These are phyloP conservation scores for Lasiodiplodia sp. DNA, from an alignment of 2,329 filamentous ascomycete species.

Conservation along the genomic window DNA sequence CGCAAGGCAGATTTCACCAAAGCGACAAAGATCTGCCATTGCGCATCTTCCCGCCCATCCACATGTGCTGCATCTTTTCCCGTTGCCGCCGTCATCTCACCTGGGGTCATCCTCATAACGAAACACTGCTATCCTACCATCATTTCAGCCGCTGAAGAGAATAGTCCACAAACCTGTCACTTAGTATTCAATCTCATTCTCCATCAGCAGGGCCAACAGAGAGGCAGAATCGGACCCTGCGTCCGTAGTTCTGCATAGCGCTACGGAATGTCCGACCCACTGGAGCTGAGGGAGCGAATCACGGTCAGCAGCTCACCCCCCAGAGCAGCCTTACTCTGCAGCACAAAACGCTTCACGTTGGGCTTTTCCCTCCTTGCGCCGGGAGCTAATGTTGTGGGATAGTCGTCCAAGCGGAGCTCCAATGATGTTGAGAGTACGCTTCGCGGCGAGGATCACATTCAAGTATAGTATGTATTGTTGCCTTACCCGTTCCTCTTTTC, in stretches of 20 bases:
- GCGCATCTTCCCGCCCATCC: not conserved
- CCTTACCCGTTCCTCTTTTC: not conserved
- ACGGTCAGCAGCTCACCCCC: slow-evolving; percentile 14
- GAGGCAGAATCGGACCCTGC: slow-evolving; percentile 1
- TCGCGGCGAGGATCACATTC: slow-evolving; percentile 6
- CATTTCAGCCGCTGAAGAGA: not conserved
- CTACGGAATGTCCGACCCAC: slow-evolving; percentile 17
- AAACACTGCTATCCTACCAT: slow-evolving; percentile 11
- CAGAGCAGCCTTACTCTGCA: slow-evolving; percentile 9
- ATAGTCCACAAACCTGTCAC: not conserved
- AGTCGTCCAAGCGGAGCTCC: slow-evolving; percentile 13
- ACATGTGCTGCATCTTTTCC: slow-evolving; percentile 4
- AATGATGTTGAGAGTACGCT: slow-evolving; percentile 20
- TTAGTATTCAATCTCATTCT: not conserved
- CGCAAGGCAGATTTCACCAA: slow-evolving; percentile 15
- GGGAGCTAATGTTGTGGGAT: slow-evolving; percentile 23
- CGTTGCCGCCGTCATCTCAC: not conserved
- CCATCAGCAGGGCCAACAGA: not conserved
- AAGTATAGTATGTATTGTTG: slow-evolving; percentile 23
- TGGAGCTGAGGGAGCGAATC: slow-evolving; percentile 23
- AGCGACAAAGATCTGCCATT: slow-evolving; percentile 16
- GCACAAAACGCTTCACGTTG: not conserved
- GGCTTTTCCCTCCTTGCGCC: not conserved
- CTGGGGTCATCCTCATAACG: not conserved
- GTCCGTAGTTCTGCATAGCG: slow-evolving; percentile 16